Base-by-base conservation (phyloP, 2,329 filamentous ascomycete species). In the Sporothrix dimorphospora region DNA sequence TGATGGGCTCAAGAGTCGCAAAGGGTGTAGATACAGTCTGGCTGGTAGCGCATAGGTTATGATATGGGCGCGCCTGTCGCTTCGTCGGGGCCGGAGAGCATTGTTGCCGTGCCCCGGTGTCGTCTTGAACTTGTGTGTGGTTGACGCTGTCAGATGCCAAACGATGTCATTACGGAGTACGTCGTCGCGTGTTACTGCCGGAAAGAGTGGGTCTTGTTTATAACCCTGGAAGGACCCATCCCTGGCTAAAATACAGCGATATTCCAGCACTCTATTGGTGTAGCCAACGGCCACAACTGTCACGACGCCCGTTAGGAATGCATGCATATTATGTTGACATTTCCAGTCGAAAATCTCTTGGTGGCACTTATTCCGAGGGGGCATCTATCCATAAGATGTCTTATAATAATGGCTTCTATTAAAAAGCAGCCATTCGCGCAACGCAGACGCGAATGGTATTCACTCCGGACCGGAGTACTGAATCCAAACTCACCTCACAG, bases 201-300 rank as follows among this genome's bases (percentile, higher is more conserved):
- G 63, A 49, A 49, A 53, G 9, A 67, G 65, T 67, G 65, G 65
- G 65, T 67, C 65, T 21, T 51, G 42, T 51, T 67, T 34, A 66
- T n/a, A 66, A n/a, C 55, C 27, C 27, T 45, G 61, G 63, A 30
- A 66, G 8, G 63, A 66, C 42, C 63, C 34, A 49, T 66, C 40
- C 40, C 42, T 34, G 63, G 21, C 38, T 11, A 24, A 19, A 47
- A 14, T 66, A 49, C 63, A 66, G 63, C 63, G 16, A 16, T 47
- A 27, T 49, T 45, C 27, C 24, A 49, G 24, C 40, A 14, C 24
- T n/a, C 19, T 19, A 49, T 42, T 30, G 63, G 42, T 16, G 16
- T n/a, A 11, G 30, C 16, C 34, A 19, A 34, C 53, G 12, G 12
- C 59, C 57, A 61, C 3, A 30, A n/a, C 27, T 11, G 38, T 6